A percentile compares a stretch with the other conserved stretches of the same genome.
Conservation (phyloP, 1,284 basidiomycete species). For the Coriolopsis trogii region DNA sequence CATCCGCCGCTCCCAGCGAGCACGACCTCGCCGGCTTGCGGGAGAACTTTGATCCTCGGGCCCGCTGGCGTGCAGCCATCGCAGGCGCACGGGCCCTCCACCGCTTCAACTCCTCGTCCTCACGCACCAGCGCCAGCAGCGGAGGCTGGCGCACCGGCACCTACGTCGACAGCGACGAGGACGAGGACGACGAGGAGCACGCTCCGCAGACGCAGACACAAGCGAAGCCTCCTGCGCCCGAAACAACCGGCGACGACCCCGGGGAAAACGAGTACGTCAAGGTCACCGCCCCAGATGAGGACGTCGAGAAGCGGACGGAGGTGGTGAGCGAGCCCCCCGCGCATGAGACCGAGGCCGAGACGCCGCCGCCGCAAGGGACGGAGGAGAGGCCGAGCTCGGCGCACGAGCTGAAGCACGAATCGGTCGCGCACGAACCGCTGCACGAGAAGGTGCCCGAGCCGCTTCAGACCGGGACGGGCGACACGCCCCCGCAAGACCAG, state of each 20-base stretch:
- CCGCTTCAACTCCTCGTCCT: conserved; percentile 31
- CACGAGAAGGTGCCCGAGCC: conserved; percentile 26
- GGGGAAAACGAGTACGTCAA: conserved; percentile 34
- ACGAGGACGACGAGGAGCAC: conserved; percentile 36
- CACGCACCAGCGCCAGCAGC: conserved; percentile 25
- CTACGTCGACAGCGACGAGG: conserved; percentile 23
- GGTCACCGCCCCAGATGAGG: conserved; percentile 30
- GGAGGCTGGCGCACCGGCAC: conserved; percentile 30
- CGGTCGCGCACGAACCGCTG: conserved; percentile 25
- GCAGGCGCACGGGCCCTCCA: conserved; percentile 59
- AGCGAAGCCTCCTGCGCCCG: neutral
- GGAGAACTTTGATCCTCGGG: conserved; percentile 75
- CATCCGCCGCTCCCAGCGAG: conserved; percentile 58
- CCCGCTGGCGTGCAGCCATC: conserved; percentile 72
- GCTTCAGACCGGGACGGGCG: conserved; percentile 15
- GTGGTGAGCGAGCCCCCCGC: conserved; percentile 1
- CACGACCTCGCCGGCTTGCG: conserved; percentile 78
- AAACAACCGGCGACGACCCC: too few relatives aligned
- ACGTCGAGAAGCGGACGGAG: conserved; percentile 12
- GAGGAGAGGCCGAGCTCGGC: conserved; percentile 13
- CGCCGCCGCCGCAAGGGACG: too few relatives aligned
- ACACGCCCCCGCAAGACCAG: conserved; percentile 2
- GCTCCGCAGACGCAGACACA: conserved; percentile 1
- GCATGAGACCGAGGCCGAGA: too few relatives aligned
- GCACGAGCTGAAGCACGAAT: conserved; percentile 28